Conservation (phyloP, 768 basidiomycete genomes). For the Boletus insuetus region DNA sequence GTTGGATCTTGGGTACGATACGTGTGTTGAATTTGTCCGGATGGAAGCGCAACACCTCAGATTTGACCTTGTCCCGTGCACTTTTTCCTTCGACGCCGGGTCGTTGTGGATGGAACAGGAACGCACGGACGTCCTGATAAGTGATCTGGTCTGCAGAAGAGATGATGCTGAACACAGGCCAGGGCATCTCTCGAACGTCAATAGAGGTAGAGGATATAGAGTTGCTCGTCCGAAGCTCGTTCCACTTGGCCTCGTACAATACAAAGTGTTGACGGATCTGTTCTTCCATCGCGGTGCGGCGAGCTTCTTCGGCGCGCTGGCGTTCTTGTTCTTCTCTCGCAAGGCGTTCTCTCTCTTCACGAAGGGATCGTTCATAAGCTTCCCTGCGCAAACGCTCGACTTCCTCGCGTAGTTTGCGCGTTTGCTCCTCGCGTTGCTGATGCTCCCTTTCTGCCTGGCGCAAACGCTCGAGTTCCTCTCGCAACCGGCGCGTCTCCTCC, state of each 20-base stretch:
- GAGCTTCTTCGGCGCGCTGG: slow-evolving; percentile 20
- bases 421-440: slow-evolving; percentile 6
- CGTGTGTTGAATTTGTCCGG: slow-evolving; percentile 50
- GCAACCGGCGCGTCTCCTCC: slow-evolving; percentile 8
- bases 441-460: slow-evolving; percentile 1
- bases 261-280: slow-evolving; percentile 14
- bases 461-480: slow-evolving; percentile 7
- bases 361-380: slow-evolving; percentile 1
- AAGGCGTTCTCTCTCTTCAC: slow-evolving; percentile 16
- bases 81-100: slow-evolving; percentile 30
- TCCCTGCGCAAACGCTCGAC: slow-evolving; percentile 9
- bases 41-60: slow-evolving; percentile 53
- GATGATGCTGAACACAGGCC: slow-evolving; percentile 38
- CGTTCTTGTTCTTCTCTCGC: slow-evolving; percentile 21
- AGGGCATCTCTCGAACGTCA: slow-evolving; percentile 39
- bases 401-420: slow-evolving; percentile 14
- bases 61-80: slow-evolving; percentile 35
- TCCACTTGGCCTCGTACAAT: slow-evolving; percentile 38
- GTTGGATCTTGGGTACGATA: slow-evolving; percentile 35
- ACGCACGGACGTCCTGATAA: slow-evolving; percentile 32
- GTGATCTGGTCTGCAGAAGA: slow-evolving; percentile 34
- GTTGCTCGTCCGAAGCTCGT: slow-evolving; percentile 27
- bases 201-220: slow-evolving; percentile 21
- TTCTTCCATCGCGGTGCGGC: slow-evolving; percentile 4
- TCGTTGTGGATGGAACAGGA: slow-evolving; percentile 39